Percentiles rank a stretch among this genome's conserved stretches.
Conservation (phyloP, 2,329 filamentous ascomycete species). For the Colletotrichum noveboracense region DNA sequence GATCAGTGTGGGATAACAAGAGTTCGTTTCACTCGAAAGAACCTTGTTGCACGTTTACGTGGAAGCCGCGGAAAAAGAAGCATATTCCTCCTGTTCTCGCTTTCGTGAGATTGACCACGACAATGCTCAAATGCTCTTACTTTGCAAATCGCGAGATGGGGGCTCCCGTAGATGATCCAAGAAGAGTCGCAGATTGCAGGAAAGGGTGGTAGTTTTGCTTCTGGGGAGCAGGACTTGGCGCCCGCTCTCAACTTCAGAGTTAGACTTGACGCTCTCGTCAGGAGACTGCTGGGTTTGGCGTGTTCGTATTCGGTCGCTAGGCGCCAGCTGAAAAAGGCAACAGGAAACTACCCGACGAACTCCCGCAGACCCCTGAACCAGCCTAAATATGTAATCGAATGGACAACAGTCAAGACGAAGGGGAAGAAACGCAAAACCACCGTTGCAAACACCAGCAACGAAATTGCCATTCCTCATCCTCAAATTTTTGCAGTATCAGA, state of each 20-base stretch:
- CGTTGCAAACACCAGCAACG: neutral
- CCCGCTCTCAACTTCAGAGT: neutral
- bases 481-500: neutral
- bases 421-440: neutral
- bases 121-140: neutral
- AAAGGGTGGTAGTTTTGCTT: neutral
- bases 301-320: slow-evolving; percentile 1
- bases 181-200: neutral
- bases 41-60: neutral
- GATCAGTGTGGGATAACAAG: neutral
- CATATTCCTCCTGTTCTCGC: neutral
- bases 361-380: neutral
- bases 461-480: neutral
- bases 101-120: neutral
- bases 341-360: neutral
- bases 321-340: neutral
- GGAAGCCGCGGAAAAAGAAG: neutral
- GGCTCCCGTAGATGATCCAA: neutral
- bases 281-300: neutral
- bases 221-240: neutral
- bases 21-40: neutral
- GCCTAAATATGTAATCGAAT: neutral
- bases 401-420: neutral
- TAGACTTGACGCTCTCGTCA: neutral
- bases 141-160: neutral